Conservation (phyloP, 768 basidiomycete genomes). For the Cystofilobasidium bisporidii region DNA sequence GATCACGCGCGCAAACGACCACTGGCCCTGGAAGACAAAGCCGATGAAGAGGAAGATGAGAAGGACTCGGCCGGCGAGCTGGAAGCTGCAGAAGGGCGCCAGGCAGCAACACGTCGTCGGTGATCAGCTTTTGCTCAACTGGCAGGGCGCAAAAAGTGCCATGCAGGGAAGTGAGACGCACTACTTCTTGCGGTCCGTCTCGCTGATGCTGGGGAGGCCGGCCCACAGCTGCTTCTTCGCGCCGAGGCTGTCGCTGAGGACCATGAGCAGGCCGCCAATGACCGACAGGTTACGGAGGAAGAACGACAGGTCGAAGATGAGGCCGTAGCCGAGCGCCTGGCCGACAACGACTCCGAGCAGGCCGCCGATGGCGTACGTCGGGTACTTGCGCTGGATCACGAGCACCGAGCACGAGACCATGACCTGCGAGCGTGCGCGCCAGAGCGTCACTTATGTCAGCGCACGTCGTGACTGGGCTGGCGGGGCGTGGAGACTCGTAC, state of each 20-base stretch:
- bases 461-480: too few relatives aligned
- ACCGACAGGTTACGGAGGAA: constrained; percentile 98
- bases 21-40: constrained; percentile 86
- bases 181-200: constrained; percentile 98
- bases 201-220: constrained; percentile 76
- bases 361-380: constrained; percentile 80
- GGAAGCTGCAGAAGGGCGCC: constrained; percentile 84
- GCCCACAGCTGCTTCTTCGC: constrained; percentile 80
- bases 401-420: constrained; percentile 79
- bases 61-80: constrained; percentile 89
- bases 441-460: background rate
- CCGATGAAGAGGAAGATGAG: constrained; percentile 99
- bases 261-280: constrained; percentile 97
- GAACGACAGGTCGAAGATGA: constrained; percentile 99
- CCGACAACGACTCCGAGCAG: constrained; percentile 83
- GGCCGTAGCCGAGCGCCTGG: constrained; percentile 91
- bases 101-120: too few relatives aligned
- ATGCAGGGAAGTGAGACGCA: constrained; percentile 46
- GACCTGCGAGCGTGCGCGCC: constrained; percentile 46
- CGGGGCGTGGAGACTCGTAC: constrained; percentile 38
- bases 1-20: constrained; percentile 74
- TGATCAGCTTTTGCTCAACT: too few relatives aligned
- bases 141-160: too few relatives aligned
- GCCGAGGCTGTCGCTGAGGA: constrained; percentile 90
- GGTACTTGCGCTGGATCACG: constrained; percentile 75